Evolutionary conservation across 768 basidiomycete species (phyloP).

Genomic region (Baorangia bicolor): DNA sequence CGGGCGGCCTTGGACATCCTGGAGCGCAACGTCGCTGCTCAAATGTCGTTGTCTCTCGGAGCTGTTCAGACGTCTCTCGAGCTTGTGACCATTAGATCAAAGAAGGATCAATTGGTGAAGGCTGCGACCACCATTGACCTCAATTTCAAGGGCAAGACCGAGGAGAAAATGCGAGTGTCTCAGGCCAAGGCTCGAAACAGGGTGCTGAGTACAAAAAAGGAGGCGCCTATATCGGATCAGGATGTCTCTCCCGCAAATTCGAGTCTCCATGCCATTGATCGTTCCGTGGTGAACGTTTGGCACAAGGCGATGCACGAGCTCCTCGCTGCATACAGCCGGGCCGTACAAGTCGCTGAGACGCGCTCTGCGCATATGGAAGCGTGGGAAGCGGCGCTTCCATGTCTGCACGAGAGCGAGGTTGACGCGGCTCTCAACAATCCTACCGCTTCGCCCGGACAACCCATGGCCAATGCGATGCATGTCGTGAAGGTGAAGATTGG

Average conservation of each 20-base stretch:
- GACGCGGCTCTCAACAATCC: constrained; percentile 32
- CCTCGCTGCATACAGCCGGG: constrained; percentile 39
- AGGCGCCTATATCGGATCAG: constrained; percentile 26
- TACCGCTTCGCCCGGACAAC: constrained; percentile 37
- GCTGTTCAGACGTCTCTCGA: constrained; percentile 30
- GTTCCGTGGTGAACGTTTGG: constrained; percentile 40
- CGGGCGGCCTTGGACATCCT: constrained; percentile 62
- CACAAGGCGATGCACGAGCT: constrained; percentile 35
- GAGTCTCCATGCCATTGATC: constrained; percentile 32
- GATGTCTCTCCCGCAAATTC: constrained; percentile 27
- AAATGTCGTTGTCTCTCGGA: constrained; percentile 47
- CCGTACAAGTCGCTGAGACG: constrained; percentile 40
- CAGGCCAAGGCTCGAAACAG: constrained; percentile 14
- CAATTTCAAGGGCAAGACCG: constrained; percentile 10
- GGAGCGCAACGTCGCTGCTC: constrained; percentile 58
- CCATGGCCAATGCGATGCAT: constrained; percentile 49
- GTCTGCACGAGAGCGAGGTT: constrained; percentile 50
- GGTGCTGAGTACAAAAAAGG: constrained; percentile 13
- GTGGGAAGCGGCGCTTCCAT: constrained; percentile 60
- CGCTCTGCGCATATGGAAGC: constrained; percentile 58
- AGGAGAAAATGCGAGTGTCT: neutral
- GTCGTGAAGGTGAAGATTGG: constrained; percentile 55
- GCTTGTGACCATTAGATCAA: constrained; percentile 24
- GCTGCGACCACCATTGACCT: constrained; percentile 15
- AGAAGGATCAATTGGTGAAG: constrained; percentile 12